Evolutionary conservation across 495 filamentous ascomycete genomes (phyloP), one percentile per base, ranked within the genome.

Genomic region (Penicillium maclennaniae): DNA sequence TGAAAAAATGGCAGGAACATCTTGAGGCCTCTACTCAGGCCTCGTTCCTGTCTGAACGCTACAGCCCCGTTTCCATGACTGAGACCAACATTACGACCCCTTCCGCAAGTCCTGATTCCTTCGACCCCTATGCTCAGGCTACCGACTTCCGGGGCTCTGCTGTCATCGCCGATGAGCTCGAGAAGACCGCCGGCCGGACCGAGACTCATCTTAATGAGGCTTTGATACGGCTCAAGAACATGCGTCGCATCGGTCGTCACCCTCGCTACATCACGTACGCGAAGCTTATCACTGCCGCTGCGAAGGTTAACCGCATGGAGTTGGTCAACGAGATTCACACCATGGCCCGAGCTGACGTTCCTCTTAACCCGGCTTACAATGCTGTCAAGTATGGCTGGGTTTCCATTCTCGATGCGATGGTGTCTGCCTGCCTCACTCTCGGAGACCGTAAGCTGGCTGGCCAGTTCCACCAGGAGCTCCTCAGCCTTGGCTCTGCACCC

Each of bases 211-310:
- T 96, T 43, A 86, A 86, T 53, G 91, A 96, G 56, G 87, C 90
- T 44, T 75, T 96, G 56, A 79, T 74, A 23, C 85, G 88, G 60
- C 89, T 97, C 68, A 85, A 85, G 49, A 95, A 95, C 72, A 95
- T 96, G 76, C 91, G 93, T 59, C 89, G 91, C 42, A 82, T 86
- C 68, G 91, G 92, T 53, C 86, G 89, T 61, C 89, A 96, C 66
- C 91, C 95, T 41, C 84, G 92, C 55, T 96, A 96, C 72, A 90
- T 95, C 69, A 95, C 91, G 23, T 95, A 97, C 61, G 89, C 91
- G 31, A 96, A 96, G 74, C 80, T 98, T 61, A 93, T 98, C 66
- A 84, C 86, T 34, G 87, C 89, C 55, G 92, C 95, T 52, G 88
- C 91, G 44, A 89, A 92, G 67, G 82, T 88, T 57, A 79, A 84